These are phyloP conservation scores for Candida nanaspora DNA, from an alignment of 805 yeast species.

Conservation along the genomic window DNA sequence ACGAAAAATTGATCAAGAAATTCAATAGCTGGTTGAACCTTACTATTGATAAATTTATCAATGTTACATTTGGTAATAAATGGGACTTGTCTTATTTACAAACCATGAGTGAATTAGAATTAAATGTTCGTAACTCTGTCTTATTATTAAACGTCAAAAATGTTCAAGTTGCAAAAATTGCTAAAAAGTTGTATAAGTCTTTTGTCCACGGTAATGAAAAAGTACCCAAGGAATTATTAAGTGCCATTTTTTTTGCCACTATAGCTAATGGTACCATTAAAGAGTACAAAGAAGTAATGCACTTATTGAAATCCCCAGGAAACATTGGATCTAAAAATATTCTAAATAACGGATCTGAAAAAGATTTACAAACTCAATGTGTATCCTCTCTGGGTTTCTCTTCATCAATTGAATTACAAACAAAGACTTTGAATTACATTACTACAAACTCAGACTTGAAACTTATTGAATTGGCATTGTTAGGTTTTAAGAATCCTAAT, in stretches of 20 bases:
- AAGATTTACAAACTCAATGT: slow-evolving; percentile 48
- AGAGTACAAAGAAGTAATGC: slow-evolving; percentile 54
- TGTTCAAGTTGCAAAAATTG: slow-evolving; percentile 23
- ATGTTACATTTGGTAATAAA: slow-evolving; percentile 1
- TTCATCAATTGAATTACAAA: slow-evolving; percentile 35
- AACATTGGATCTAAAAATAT: slow-evolving; percentile 36
- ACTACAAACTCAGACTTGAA: slow-evolving; percentile 47
- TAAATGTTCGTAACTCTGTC: slow-evolving; percentile 20
- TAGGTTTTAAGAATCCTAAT: slow-evolving; percentile 47
- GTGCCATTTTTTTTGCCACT: slow-evolving; percentile 35
- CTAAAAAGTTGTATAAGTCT: slow-evolving; percentile 37
- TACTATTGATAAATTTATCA: slow-evolving; percentile 1
- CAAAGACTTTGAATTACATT: slow-evolving; percentile 51
- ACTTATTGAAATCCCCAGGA: slow-evolving; percentile 43
- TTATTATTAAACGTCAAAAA: slow-evolving; percentile 30
- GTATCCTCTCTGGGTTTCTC: slow-evolving; percentile 48
- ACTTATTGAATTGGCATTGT: slow-evolving; percentile 48
- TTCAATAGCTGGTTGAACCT: neutral
- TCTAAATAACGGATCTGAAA: slow-evolving; percentile 14
- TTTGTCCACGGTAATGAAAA: slow-evolving; percentile 44
- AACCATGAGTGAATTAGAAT: slow-evolving; percentile 19
- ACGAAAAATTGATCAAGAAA: neutral
- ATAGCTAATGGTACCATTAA: slow-evolving; percentile 30
- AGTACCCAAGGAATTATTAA: slow-evolving; percentile 45
- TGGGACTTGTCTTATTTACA: slow-evolving; percentile 29